phyloP scores from a whole-genome alignment of 768 basidiomycete genomes.

The Filobasidium floriforme region DNA sequence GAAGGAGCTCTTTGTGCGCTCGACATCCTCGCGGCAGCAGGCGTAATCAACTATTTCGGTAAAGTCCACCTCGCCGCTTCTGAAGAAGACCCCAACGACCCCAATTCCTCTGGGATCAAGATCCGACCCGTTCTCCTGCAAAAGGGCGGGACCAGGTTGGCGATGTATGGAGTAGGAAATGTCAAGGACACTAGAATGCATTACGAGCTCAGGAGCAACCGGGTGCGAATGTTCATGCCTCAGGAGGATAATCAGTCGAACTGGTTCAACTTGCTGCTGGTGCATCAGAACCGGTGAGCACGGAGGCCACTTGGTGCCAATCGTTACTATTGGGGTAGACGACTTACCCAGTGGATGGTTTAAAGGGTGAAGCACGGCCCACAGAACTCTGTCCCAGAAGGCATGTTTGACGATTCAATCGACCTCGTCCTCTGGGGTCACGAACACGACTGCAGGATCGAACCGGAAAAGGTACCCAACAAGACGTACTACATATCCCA shows the following conservation, averaged over 20 bases:
- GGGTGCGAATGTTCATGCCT: conserved; percentile 95
- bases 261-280: conserved; percentile 88
- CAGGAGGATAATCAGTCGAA: conserved; percentile 58
- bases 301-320: not conserved
- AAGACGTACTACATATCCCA: conserved; percentile 88
- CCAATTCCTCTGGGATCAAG: conserved; percentile 58
- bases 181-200: conserved; percentile 96
- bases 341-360: not conserved
- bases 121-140: conserved; percentile 82
- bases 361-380: conserved; percentile 85
- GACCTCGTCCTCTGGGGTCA: conserved; percentile 97
- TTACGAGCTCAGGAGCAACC: conserved; percentile 84
- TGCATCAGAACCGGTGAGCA: conserved; percentile 90
- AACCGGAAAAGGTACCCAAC: conserved; percentile 81
- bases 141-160: conserved; percentile 79
- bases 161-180: conserved; percentile 91
- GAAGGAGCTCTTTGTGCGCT: conserved; percentile 93
- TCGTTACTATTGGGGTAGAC: conserved; percentile 10
- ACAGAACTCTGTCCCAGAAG: conserved; percentile 88
- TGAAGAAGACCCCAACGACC: conserved; percentile 57
- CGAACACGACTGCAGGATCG: conserved; percentile 92
- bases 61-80: conserved; percentile 76
- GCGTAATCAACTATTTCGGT: conserved; percentile 95
- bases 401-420: conserved; percentile 91
- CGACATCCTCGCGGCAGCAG: conserved; percentile 86